Base-by-base conservation (phyloP, 2,329 filamentous ascomycete genomes). In the Lachnellula occidentalis region DNA sequence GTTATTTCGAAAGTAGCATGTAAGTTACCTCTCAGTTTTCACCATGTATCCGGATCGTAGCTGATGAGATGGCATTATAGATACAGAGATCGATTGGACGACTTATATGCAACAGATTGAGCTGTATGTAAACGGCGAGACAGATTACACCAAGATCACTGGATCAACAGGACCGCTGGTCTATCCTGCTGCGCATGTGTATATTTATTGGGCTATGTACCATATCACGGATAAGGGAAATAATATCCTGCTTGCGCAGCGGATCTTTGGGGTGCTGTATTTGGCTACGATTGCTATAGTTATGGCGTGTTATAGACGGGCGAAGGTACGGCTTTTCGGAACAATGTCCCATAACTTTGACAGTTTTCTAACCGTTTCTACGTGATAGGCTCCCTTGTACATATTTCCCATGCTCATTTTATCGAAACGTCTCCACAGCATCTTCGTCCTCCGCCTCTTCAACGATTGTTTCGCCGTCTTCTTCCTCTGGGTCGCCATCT, bases 51-150 rank as follows among this genome's bases (percentile, higher is more conserved):
- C 34, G 9, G 21, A 15, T 12, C 34, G 19, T 17, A 19, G 45
- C 43, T 34, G 21, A 42, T 46, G 19, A 31, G 17, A 24, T 37
- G 34, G 14, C 17, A 34, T 34, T 6, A 22, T 41, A 89, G 94
- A 99, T 70, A 99, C 94, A 43, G 94, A 99, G 72, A 99, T 99
- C 67, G 94, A 99, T 73, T 99, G 92, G 92, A 81, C 80, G 56
- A 90, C 94, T 0, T 99, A 99, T 72, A 97, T 99, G 92, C 81
- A 96, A 70, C 94, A 99, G 67, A 79, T 97, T 45, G 74, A 80
- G 41, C 85, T 92, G 64, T 94, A 87, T 67, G 74, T 92, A 45
- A 78, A 82, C 17, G 94, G 94, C 66, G 92, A 97, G 76, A 84
- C 88, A 68, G 87, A 96, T 72, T 99, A 99, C 71, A 83, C 82